Conservation (phyloP, 441 rosid genomes). For the Bocquillonia castaneifolia region DNA sequence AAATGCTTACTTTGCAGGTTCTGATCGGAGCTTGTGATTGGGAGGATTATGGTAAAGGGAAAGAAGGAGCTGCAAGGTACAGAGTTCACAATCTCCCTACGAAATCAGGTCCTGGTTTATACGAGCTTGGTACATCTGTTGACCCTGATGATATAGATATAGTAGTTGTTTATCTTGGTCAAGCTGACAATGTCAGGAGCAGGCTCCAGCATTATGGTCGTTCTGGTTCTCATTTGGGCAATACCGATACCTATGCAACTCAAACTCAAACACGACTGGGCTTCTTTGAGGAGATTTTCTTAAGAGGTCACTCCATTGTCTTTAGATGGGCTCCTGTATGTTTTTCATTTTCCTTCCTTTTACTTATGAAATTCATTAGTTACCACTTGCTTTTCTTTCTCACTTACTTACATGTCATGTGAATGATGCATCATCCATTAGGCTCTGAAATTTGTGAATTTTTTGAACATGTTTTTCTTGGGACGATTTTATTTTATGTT, state of each 20-base stretch:
- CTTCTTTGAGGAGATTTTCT: slow-evolving; percentile 53
- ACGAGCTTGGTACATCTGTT: slow-evolving; percentile 58
- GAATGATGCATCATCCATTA: too few species aligned
- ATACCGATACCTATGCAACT: slow-evolving; percentile 16
- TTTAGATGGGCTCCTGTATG: slow-evolving; percentile 83
- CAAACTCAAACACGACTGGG: slow-evolving; percentile 27
- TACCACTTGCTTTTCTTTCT: too few species aligned
- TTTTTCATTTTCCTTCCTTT: too few species aligned
- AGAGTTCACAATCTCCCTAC: slow-evolving; percentile 61
- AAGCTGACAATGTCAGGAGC: slow-evolving; percentile 57
- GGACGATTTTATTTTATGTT: too few species aligned
- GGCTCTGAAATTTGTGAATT: too few species aligned
- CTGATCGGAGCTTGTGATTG: slow-evolving; percentile 53
- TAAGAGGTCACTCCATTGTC: slow-evolving; percentile 41
- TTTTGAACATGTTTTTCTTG: too few species aligned
- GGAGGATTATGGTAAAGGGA: slow-evolving; percentile 46
- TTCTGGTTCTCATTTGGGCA: slow-evolving; percentile 57
- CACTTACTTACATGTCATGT: too few species aligned
- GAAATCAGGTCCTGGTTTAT: slow-evolving; percentile 48
- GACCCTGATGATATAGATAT: slow-evolving; percentile 32
- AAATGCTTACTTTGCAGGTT: slow-evolving; percentile 35
- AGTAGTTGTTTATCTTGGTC: slow-evolving; percentile 55
- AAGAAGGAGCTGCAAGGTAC: slow-evolving; percentile 55
- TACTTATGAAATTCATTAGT: too few species aligned
- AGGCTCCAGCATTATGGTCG: slow-evolving; percentile 64